These are phyloP conservation scores for Pseudonitzschia pungens DNA, from an alignment of 108 stramenopile species.

Conservation along the genomic window DNA sequence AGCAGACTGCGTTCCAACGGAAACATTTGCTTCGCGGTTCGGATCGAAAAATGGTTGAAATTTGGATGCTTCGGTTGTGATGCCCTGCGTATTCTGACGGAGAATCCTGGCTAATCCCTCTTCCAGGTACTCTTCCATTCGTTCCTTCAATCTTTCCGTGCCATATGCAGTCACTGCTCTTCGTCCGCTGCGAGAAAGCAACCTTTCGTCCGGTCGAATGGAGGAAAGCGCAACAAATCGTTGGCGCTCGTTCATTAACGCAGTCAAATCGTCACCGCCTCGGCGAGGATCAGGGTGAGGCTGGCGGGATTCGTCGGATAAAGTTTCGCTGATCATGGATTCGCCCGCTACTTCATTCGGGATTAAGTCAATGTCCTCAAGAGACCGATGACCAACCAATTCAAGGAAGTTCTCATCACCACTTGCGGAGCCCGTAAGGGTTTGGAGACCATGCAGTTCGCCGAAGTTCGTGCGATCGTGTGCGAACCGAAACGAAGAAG, in stretches of 20 bases:
- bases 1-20: too few relatives aligned
- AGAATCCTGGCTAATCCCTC: too few relatives aligned
- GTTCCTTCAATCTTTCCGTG: background rate
- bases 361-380: constrained; percentile 15
- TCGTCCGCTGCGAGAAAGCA: background rate
- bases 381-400: background rate
- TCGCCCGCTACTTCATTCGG: constrained; percentile 12
- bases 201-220: background rate
- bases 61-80: background rate
- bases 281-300: constrained; percentile 5
- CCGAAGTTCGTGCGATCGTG: background rate
- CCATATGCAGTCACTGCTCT: background rate
- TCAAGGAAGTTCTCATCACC: background rate
- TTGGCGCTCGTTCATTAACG: background rate
- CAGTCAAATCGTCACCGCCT: constrained; percentile 7
- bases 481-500: background rate
- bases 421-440: background rate
- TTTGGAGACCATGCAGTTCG: background rate
- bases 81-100: background rate
- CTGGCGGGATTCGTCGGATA: background rate
- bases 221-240: background rate
- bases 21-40: background rate
- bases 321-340: background rate
- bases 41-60: background rate
- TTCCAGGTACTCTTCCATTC: background rate